Percentiles rank a stretch among this genome's conserved stretches.
Evolutionary conservation across 163 green algal genomes (phyloP).

Genomic region (Coccomyxa subellipsoidea): DNA sequence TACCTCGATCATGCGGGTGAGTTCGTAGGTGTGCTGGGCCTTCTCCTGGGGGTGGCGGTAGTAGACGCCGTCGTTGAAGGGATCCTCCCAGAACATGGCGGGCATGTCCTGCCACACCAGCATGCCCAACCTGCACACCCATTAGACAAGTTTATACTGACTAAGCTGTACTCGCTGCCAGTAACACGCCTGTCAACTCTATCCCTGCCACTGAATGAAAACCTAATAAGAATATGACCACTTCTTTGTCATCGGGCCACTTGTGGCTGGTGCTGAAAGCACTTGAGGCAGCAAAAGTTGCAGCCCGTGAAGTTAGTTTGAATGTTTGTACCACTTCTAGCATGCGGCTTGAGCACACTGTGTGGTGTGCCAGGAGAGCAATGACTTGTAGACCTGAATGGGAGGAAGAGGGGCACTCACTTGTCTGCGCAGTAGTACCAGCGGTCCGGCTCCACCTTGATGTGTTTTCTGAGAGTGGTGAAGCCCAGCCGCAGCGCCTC

Average conservation of each 20-base stretch:
- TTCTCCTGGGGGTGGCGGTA: not conserved
- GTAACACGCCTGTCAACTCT: not conserved
- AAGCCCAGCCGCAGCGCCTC: constrained; percentile 20
- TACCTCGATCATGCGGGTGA: not conserved
- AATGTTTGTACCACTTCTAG: too few relatives aligned
- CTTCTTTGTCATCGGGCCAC: too few relatives aligned
- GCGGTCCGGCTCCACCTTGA: constrained; percentile 29
- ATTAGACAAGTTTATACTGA: too few relatives aligned
- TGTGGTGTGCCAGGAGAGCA: too few relatives aligned
- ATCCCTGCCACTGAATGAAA: too few relatives aligned
- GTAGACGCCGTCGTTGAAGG: not conserved
- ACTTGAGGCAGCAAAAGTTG: too few relatives aligned
- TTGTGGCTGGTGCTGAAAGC: too few relatives aligned
- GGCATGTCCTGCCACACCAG: constrained; percentile 31
- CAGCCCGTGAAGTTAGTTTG: too few relatives aligned
- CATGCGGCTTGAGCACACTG: too few relatives aligned
- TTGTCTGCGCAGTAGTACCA: not conserved
- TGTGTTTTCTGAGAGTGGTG: constrained; percentile 31
- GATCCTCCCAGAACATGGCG: not conserved
- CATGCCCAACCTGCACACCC: constrained; percentile 17
- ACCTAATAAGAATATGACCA: too few relatives aligned
- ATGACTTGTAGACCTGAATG: too few relatives aligned
- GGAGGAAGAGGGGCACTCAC: not conserved
- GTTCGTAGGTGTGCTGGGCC: not conserved
- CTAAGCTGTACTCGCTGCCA: too few relatives aligned